Percentiles rank a stretch among this genome's conserved stretches.
phyloP scores from a whole-genome alignment of 106 monocot species.

The Dioscorea zingiberensis region DNA sequence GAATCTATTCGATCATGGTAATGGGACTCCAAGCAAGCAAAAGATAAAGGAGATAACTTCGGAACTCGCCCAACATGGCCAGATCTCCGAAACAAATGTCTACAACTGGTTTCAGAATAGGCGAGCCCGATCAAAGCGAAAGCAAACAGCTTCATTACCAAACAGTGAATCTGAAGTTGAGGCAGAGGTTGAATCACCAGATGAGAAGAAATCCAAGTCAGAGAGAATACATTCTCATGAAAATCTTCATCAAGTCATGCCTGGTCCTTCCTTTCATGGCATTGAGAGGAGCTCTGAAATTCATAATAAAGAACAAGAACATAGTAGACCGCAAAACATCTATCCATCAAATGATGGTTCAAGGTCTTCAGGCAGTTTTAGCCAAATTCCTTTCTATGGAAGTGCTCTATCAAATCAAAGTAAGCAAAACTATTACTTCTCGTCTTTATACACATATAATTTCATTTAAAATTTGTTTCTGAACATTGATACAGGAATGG shows the following conservation, averaged over 20 bases:
- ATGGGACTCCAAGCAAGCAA: constrained; percentile 1
- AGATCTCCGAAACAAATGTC: neutral
- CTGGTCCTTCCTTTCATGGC: too few relatives aligned
- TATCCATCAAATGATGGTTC: neutral
- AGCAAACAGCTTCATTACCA: neutral
- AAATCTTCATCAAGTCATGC: too few relatives aligned
- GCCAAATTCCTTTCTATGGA: neutral
- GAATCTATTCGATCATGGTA: neutral
- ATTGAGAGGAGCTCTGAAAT: too few relatives aligned
- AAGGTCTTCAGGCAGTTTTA: neutral
- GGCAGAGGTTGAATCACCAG: neutral
- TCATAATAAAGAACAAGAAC: neutral
- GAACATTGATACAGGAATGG: neutral
- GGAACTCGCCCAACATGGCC: neutral
- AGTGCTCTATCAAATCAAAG: neutral
- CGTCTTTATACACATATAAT: neutral
- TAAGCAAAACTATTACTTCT: neutral
- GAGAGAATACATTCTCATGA: neutral
- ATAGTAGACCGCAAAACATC: neutral
- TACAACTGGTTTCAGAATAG: constrained; percentile 1
- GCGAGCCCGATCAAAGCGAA: neutral
- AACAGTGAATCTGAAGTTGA: neutral
- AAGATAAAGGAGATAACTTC: neutral
- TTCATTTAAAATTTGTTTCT: neutral
- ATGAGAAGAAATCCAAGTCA: neutral